These are phyloP conservation scores for Sporothrix sp. DNA, from an alignment of 2,329 filamentous ascomycete genomes.

Conservation along the genomic window DNA sequence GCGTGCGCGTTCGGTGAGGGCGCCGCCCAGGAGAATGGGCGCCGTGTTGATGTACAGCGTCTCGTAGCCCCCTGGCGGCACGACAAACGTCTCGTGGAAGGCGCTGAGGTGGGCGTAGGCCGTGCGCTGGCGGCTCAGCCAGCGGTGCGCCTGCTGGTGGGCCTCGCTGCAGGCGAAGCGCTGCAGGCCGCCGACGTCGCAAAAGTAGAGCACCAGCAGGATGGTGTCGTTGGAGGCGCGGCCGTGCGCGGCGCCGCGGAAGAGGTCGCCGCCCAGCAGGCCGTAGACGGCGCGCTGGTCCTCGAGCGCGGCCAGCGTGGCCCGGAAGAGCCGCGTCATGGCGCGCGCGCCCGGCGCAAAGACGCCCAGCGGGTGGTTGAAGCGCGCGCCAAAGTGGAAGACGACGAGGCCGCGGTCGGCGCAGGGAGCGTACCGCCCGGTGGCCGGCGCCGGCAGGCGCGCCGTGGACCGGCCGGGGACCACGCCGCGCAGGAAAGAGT, in stretches of 20 bases:
- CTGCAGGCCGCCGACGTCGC: constrained; percentile 15
- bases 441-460: constrained; percentile 21
- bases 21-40: constrained; percentile 14
- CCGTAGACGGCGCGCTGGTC: constrained; percentile 29
- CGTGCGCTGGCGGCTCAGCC: constrained; percentile 7
- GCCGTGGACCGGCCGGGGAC: constrained; percentile 28
- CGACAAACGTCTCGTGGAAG: constrained; percentile 19
- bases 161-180: constrained; percentile 14
- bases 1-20: neutral
- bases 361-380: constrained; percentile 40
- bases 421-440: neutral
- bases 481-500: constrained; percentile 20
- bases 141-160: constrained; percentile 14
- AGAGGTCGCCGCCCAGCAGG: constrained; percentile 35
- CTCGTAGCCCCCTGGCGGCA: constrained; percentile 15
- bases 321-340: constrained; percentile 29
- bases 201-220: constrained; percentile 18
- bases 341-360: constrained; percentile 35
- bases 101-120: constrained; percentile 13
- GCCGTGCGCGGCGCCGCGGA: constrained; percentile 22
- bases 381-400: constrained; percentile 36
- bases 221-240: constrained; percentile 16
- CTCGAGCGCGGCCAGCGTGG: constrained; percentile 28
- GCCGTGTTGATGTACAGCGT: constrained; percentile 18
- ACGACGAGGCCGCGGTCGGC: constrained; percentile 19